Conservation (phyloP, 1,284 basidiomycete genomes). For the Malassezia brasiliensis region DNA sequence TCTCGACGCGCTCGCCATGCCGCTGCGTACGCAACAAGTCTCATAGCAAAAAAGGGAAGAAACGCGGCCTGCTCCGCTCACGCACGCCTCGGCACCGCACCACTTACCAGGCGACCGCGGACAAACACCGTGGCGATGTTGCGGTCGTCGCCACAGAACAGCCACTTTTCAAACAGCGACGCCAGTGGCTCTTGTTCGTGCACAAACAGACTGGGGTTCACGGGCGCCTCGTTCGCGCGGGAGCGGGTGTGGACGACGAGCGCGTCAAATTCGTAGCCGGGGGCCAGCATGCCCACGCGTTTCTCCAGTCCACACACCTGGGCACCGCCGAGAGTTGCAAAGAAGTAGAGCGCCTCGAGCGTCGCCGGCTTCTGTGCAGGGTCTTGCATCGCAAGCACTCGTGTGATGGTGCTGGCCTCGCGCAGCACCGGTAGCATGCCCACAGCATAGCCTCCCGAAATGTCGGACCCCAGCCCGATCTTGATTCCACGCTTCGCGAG, state of each 20-base stretch:
- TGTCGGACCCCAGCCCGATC: slow-evolving; percentile 74
- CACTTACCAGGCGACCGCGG: slow-evolving; percentile 67
- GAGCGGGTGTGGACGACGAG: slow-evolving; percentile 58
- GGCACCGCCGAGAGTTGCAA: slow-evolving; percentile 86
- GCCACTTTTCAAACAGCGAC: slow-evolving; percentile 37
- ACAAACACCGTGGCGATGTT: slow-evolving; percentile 80
- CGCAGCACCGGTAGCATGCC: slow-evolving; percentile 76
- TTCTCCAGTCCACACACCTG: slow-evolving; percentile 65
- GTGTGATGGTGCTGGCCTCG: slow-evolving; percentile 71
- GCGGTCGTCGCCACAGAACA: slow-evolving; percentile 60
- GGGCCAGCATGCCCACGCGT: slow-evolving; percentile 66
- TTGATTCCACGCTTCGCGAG: slow-evolving; percentile 77
- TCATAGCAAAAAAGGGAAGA: neutral
- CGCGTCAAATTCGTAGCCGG: slow-evolving; percentile 84
- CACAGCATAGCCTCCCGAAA: slow-evolving; percentile 74
- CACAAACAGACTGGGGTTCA: slow-evolving; percentile 60
- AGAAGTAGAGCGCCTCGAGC: slow-evolving; percentile 67
- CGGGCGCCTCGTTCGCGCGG: slow-evolving; percentile 50
- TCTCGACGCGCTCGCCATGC: slow-evolving; percentile 61
- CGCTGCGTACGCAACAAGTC: slow-evolving; percentile 51
- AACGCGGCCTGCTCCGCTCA: too few relatives aligned
- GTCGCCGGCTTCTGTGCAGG: slow-evolving; percentile 32
- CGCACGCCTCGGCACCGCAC: slow-evolving; percentile 42
- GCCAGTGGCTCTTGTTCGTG: slow-evolving; percentile 48
- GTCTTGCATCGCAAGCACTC: slow-evolving; percentile 54